phyloP scores from a whole-genome alignment of 257 asterid species.

The Fraxinus pennsylvanica region DNA sequence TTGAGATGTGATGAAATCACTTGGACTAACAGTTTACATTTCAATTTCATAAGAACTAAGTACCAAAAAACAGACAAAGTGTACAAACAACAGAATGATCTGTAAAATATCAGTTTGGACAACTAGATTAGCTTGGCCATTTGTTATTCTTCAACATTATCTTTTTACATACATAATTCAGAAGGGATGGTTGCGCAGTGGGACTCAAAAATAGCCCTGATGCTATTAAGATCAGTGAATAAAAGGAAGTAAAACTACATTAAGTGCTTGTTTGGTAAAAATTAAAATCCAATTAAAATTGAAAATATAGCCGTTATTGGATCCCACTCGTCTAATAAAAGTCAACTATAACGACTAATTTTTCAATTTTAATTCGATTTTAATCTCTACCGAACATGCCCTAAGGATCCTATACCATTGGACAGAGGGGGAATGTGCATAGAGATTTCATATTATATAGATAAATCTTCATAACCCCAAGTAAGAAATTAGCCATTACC shows the following conservation, averaged over 20 bases:
- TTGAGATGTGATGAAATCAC: not conserved
- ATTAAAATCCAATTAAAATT: too few relatives aligned
- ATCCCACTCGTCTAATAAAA: too few relatives aligned
- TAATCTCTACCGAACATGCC: too few relatives aligned
- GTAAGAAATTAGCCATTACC: constrained; percentile 36
- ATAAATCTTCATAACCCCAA: not conserved
- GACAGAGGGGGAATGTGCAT: not conserved
- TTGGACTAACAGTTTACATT: not conserved
- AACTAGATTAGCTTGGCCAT: not conserved
- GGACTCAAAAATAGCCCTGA: not conserved
- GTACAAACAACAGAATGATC: not conserved
- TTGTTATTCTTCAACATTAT: not conserved
- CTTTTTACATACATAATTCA: not conserved
- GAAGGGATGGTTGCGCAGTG: not conserved
- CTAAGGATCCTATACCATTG: not conserved
- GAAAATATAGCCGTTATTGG: too few relatives aligned
- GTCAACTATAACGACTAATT: too few relatives aligned
- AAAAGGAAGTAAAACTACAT: not conserved
- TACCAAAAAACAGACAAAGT: not conserved
- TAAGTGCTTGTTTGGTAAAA: too few relatives aligned
- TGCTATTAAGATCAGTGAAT: not conserved
- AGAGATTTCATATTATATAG: not conserved
- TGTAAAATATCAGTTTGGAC: not conserved
- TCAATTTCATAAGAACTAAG: not conserved
- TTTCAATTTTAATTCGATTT: too few relatives aligned